Percentiles rank a stretch among this genome's conserved stretches.
Evolutionary conservation across 192 early-diverging fungal genomes (phyloP).

Genomic region (Podila minutissima): DNA sequence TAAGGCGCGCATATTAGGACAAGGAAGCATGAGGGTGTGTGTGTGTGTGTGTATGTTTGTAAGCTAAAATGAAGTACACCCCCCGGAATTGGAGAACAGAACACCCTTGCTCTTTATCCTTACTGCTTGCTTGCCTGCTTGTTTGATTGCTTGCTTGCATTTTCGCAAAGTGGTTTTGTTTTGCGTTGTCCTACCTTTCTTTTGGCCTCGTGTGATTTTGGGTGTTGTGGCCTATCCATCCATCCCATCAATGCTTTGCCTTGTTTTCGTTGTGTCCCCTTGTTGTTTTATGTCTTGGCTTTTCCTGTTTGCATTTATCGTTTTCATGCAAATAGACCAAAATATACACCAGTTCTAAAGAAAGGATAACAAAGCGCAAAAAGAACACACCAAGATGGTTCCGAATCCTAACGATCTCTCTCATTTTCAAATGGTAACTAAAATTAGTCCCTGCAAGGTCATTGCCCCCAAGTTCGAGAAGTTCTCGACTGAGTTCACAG

Average conservation of each 20-base stretch:
- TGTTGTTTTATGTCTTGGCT: slow-evolving; percentile 10
- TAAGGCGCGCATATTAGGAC: too few relatives aligned
- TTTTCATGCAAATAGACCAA: background rate
- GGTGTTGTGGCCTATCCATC: background rate
- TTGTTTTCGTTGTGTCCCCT: background rate
- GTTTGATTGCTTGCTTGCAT: background rate
- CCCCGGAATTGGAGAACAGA: too few relatives aligned
- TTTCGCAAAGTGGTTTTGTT: background rate
- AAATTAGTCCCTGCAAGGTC: slow-evolving; percentile 76
- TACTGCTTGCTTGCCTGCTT: background rate
- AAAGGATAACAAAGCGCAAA: background rate
- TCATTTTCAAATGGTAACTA: background rate
- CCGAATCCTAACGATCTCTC: slow-evolving; percentile 2
- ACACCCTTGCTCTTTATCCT: too few relatives aligned
- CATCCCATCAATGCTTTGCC: background rate
- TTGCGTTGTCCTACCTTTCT: background rate
- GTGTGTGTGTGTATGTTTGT: too few relatives aligned
- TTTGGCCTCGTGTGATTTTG: background rate
- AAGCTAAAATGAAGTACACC: too few relatives aligned
- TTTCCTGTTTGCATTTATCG: background rate
- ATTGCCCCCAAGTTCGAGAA: slow-evolving; percentile 72
- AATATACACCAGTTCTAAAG: background rate
- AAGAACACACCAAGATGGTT: background rate
- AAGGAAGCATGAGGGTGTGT: too few relatives aligned
- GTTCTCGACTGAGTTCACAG: slow-evolving; percentile 58